Evolutionary conservation across 2,329 filamentous ascomycete species (phyloP).

Genomic region (Hypoxylon sp.): DNA sequence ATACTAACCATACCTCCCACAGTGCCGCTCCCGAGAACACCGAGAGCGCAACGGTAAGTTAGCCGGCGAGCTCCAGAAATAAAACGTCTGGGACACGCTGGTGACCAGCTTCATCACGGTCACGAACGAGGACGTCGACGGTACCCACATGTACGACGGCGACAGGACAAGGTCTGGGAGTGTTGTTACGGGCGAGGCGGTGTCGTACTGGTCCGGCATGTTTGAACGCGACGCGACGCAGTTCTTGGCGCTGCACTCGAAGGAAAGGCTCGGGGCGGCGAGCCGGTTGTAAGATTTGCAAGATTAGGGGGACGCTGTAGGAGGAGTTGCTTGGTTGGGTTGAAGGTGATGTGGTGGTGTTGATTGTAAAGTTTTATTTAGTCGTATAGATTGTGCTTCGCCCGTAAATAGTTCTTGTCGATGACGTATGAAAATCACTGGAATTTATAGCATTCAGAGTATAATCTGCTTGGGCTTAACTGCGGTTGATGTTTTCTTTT

Average conservation of each 20-base stretch:
- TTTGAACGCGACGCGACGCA: conserved; percentile 45
- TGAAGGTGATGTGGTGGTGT: too few relatives aligned
- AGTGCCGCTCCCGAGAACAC: conserved; percentile 58
- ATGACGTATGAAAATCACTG: not conserved
- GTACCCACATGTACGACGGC: too few relatives aligned
- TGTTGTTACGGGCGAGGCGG: conserved; percentile 44
- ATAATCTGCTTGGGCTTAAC: not conserved
- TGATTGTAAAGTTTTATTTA: not conserved
- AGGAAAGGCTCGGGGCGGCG: conserved; percentile 44
- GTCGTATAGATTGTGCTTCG: not conserved
- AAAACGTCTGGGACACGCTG: conserved; percentile 56
- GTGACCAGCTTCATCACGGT: conserved; percentile 60
- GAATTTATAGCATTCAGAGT: not conserved
- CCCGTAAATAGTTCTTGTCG: not conserved
- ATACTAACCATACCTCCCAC: conserved; percentile 2
- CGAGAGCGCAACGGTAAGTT: conserved; percentile 47
- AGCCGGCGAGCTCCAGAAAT: conserved; percentile 57
- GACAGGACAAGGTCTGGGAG: conserved; percentile 46
- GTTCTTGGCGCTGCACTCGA: conserved; percentile 48
- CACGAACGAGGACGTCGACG: conserved; percentile 52
- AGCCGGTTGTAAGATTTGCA: conserved; percentile 43
- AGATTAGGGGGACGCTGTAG: conserved; percentile 19
- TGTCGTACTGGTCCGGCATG: conserved; percentile 51
- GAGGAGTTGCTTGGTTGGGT: too few relatives aligned
- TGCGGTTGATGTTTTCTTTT: not conserved